Conservation (phyloP, 495 filamentous ascomycete genomes). For the Trichodelitschia bisporula region DNA sequence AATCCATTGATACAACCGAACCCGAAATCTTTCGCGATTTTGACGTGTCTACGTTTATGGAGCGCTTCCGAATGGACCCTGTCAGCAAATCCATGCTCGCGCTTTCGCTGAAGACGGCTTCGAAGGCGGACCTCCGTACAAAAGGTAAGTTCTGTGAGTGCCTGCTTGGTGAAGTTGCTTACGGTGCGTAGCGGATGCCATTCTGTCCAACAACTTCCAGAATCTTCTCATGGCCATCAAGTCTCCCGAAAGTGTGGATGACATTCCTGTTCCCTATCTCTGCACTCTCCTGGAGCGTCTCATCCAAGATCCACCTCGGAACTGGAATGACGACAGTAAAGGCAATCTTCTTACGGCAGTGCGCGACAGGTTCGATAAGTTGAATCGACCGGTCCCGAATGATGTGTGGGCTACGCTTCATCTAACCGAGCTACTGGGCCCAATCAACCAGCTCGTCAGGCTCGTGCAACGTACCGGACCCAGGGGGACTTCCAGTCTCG, state of each 20-base stretch:
- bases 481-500: constrained; percentile 25
- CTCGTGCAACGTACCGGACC: constrained; percentile 57
- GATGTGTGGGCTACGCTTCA: constrained; percentile 53
- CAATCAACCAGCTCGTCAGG: constrained; percentile 39
- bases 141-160: constrained; percentile 42
- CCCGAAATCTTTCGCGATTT: constrained; percentile 88
- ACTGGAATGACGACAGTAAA: constrained; percentile 54
- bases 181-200: constrained; percentile 45
- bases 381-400: constrained; percentile 34
- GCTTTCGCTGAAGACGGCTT: constrained; percentile 59
- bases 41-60: constrained; percentile 74
- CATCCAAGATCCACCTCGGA: constrained; percentile 54
- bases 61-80: constrained; percentile 78
- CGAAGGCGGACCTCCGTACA: constrained; percentile 53
- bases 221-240: constrained; percentile 41
- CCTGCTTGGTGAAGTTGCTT: constrained; percentile 3
- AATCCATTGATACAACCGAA: constrained; percentile 65
- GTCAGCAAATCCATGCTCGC: constrained; percentile 72
- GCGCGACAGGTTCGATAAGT: constrained; percentile 37
- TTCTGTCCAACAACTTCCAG: constrained; percentile 46
- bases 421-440: constrained; percentile 42
- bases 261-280: constrained; percentile 38
- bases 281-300: constrained; percentile 59
- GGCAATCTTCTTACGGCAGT: constrained; percentile 39
- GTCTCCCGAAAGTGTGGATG: constrained; percentile 26